Base-by-base conservation (phyloP, 345 rosid genomes). In the Fremontodendron californicum region DNA sequence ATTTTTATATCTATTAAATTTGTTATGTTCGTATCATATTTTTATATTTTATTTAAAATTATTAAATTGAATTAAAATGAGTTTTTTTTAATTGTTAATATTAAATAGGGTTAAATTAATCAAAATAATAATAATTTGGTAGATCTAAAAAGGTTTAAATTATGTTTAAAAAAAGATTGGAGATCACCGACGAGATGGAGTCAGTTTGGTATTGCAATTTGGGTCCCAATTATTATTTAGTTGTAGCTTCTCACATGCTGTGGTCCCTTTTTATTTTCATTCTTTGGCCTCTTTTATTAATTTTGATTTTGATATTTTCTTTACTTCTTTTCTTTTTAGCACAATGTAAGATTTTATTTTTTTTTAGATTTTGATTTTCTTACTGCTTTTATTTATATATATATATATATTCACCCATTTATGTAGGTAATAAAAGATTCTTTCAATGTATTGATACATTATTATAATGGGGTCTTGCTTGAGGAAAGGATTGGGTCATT, bases 171-270 rank as follows among this genome's bases (percentile, higher is more conserved):
- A 74, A 46, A 52, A 52, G 40, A 81, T 57, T 3, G 69, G 86
- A 82, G 86, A 81, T 76, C 88, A 89, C 87, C 85, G 87, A 89
- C 82, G 86, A 79, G 78, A 78, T 78, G 21, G 82, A 68, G 66
- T 39, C 23, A 51, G 55, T 51, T 54, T 54, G 25, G 60, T 21
- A n/a, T 21, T n/a, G 78, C 75, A 76, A 43, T 63, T 63, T 65
- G 80, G 84, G 85, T 42, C 87, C 85, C 83, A 74, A 75, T 75
- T 10, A 54, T 54, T 8, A 65, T 83, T 81, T 77, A 43, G 85
- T 87, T 82, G 81, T 46, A 76, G 57, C 81, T 79, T 70, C 81
- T 5, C 88, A 82, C 88, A 85, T 82, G 85, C 74, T 82, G 49
- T 82, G 82, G 78, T 37, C 72, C 78, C 78, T 1, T 78, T 5